phyloP scores from a whole-genome alignment of 257 asterid species.

The Solanum paucissectum region DNA sequence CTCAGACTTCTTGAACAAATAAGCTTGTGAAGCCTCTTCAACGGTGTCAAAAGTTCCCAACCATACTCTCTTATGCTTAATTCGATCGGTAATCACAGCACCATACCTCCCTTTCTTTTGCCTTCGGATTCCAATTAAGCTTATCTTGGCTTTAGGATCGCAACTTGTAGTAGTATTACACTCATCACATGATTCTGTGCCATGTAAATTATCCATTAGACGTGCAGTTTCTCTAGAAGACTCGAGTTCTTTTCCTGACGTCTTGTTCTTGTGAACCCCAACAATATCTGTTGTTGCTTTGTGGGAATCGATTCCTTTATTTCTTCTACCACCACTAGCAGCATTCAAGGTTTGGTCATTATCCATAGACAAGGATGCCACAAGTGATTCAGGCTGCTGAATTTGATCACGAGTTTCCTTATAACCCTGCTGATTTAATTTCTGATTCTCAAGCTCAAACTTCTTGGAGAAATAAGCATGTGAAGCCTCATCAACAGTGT shows the following conservation, averaged over 20 bases:
- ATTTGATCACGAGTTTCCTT: not conserved
- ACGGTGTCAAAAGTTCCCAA: not conserved
- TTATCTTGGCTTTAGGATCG: not conserved
- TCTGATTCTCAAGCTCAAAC: not conserved
- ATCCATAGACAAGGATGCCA: not conserved
- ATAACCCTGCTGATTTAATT: not conserved
- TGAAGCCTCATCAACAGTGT: not conserved
- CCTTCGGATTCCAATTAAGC: not conserved
- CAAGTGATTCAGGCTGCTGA: not conserved
- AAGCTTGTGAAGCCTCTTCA: not conserved
- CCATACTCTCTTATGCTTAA: not conserved
- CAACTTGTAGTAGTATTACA: not conserved
- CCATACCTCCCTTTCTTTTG: not conserved
- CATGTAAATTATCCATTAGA: not conserved
- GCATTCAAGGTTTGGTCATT: not conserved
- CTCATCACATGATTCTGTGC: not conserved
- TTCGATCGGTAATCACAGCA: not conserved
- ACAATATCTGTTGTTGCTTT: not conserved
- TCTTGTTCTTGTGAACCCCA: not conserved
- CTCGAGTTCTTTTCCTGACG: not conserved
- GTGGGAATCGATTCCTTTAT: not conserved
- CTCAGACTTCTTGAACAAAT: not conserved
- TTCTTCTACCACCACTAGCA: not conserved
- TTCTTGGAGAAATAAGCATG: not conserved
- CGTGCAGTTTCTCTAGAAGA: not conserved